Evolutionary conservation across 768 basidiomycete species (phyloP), one percentile per base, ranked within the genome.

Genomic region (Mycena galopus): DNA sequence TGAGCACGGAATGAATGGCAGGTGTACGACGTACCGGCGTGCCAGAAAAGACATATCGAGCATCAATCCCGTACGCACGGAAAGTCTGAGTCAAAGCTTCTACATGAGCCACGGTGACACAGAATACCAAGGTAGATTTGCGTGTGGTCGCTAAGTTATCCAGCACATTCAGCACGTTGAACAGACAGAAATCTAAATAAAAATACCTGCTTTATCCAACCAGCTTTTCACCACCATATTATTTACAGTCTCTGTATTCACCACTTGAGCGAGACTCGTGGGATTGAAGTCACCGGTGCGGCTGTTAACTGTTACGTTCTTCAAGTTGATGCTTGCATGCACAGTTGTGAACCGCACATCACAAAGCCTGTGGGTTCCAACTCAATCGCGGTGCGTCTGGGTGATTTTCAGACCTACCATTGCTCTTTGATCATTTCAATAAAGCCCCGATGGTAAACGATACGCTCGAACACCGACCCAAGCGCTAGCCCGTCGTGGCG

Each of bases 381-480:
- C 42, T 55, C 19, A 44, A 42, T 32, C 51, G 68, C 50, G 67
- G 30, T 39, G 37, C 0, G 35, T 9, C 44, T 33, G 17, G 47
- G 32, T 14, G 44, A 42, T 25, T 4, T 19, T 19, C 17, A 32
- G 16, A 67, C 83, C 50, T 75, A 92, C 96, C 97, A 98, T 79
- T 94, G 89, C 64, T 96, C 96, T 74, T 93, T 91, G 72, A 99
- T 94, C 96, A 98, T 97, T 62, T 95, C 91, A 16, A 95, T 81
- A 76, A 98, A 96, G 75, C 96, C 94, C 21, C 90, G 89, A 79
- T 99, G 97, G 79, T 95, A 99, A 0, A 98, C 97, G 64, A 99
- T 96, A 59, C 87, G 86, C 77, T 98, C 90, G 77, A 97, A 99
- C 1, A 98, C 92, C 3, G 93, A 92, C 8, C 95, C 92, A 4